Percentiles rank a stretch among this genome's conserved stretches.
These are phyloP conservation scores for Chaetomium cochliodes DNA, from an alignment of 495 filamentous ascomycete genomes.

Conservation along the genomic window DNA sequence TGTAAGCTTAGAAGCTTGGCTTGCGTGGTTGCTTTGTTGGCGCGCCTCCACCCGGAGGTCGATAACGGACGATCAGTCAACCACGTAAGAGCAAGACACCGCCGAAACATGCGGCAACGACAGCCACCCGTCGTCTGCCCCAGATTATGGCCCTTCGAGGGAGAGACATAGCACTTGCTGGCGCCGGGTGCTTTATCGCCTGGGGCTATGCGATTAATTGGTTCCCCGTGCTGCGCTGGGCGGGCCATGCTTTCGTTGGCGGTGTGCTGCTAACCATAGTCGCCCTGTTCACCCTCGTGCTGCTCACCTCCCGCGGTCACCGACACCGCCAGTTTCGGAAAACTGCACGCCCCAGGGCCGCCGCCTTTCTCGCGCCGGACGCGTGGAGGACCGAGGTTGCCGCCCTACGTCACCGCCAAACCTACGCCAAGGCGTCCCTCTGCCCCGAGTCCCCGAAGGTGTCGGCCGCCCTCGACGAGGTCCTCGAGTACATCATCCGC, in stretches of 20 bases:
- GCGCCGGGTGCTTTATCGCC: slow-evolving; percentile 70
- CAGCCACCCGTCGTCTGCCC: slow-evolving; percentile 30
- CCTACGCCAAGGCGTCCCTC: slow-evolving; percentile 57
- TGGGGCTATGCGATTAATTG: slow-evolving; percentile 82
- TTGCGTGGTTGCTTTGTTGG: too few relatives aligned
- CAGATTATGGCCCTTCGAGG: slow-evolving; percentile 73
- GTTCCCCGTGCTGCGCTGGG: slow-evolving; percentile 74
- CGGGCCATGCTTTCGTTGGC: slow-evolving; percentile 72
- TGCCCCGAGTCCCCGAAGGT: slow-evolving; percentile 77
- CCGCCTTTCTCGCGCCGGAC: slow-evolving; percentile 61
- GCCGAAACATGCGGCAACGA: slow-evolving; percentile 44
- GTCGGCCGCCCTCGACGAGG: slow-evolving; percentile 74
- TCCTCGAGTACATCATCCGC: slow-evolving; percentile 72
- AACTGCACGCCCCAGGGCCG: slow-evolving; percentile 45
- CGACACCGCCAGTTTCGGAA: slow-evolving; percentile 38
- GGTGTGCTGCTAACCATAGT: slow-evolving; percentile 58
- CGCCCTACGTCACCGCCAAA: slow-evolving; percentile 54
- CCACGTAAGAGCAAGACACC: slow-evolving; percentile 1
- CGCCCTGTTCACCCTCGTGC: slow-evolving; percentile 55
- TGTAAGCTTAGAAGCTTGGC: too few relatives aligned
- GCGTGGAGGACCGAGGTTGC: slow-evolving; percentile 68
- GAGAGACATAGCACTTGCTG: slow-evolving; percentile 70
- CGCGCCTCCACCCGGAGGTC: too few relatives aligned
- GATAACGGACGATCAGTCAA: too few relatives aligned
- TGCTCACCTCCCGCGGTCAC: slow-evolving; percentile 60